Evolutionary conservation across 306 rosid species (phyloP), one percentile per base, ranked within the genome.

Genomic region (Senna tora): DNA sequence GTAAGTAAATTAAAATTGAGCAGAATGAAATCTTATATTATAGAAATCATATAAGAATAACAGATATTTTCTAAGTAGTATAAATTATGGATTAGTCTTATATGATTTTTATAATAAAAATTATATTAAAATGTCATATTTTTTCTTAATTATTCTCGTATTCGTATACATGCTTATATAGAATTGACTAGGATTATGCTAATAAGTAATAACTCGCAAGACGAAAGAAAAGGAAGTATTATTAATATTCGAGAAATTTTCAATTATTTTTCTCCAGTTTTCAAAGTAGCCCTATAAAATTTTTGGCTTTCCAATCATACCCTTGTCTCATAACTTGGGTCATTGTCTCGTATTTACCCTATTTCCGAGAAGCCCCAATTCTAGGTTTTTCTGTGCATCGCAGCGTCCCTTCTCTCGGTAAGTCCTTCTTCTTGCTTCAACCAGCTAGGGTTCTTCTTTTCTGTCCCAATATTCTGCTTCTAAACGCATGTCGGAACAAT

Each of bases 361-460:
- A 67, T 67, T 49, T 67, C 15, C 42, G 25, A 49, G 56, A 67
- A 13, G 46, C 59, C 72, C 72, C 72, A 67, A 49, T 30, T 49
- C 32, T 67, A 67, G 72, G 72, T 67, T 47, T 67, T 67, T 62
- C 72, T 49, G 30, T 67, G 41, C 72, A 66, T 46, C n/a, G 21
- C 47, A 67, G 46, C 22, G 45, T 10, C 46, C 42, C 72, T 49
- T 50, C 33, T 19, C 59, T 1, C 5, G 59, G 72, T 67, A 28
- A 67, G 72, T 67, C 72, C 30, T 67, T 50, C 59, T 49, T 43
- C 39, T 3, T 17, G 9, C 19, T 67, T 55, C 15, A 9, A n/a
- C 36, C 15, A 28, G 11, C 30, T 46, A 47, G 71, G 71, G 2
- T 66, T 66, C 57, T 14, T 66, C 13, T 25, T 9, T 43, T 19